Evolutionary conservation across 1,139 yeast species (phyloP).

Genomic region (Geotrichum siamense): DNA sequence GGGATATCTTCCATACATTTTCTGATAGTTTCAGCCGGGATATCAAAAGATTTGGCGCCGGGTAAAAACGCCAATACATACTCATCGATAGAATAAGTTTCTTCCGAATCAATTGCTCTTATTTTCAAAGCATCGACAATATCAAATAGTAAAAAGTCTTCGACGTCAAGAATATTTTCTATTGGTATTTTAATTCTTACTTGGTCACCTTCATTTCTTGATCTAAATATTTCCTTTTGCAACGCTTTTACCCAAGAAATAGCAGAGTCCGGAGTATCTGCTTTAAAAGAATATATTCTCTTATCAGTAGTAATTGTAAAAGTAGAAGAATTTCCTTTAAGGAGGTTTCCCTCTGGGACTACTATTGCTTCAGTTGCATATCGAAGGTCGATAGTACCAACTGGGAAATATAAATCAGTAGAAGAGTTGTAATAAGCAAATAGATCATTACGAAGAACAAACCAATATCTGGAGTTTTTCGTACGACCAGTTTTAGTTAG

Average conservation of each 20-base stretch:
- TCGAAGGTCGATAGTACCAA: slow-evolving; percentile 62
- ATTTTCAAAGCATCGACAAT: slow-evolving; percentile 43
- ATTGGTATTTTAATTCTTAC: slow-evolving; percentile 75
- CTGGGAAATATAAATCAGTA: slow-evolving; percentile 77
- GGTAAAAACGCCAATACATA: slow-evolving; percentile 60
- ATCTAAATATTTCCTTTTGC: slow-evolving; percentile 69
- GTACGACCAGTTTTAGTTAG: slow-evolving; percentile 32
- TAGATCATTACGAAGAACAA: slow-evolving; percentile 61
- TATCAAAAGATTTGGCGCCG: slow-evolving; percentile 9
- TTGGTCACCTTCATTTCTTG: slow-evolving; percentile 61
- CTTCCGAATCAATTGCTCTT: slow-evolving; percentile 46
- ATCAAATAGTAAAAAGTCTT: slow-evolving; percentile 46
- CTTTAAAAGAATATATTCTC: slow-evolving; percentile 56
- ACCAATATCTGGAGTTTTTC: slow-evolving; percentile 55
- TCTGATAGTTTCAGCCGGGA: slow-evolving; percentile 16
- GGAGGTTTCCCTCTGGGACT: slow-evolving; percentile 27
- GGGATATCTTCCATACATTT: slow-evolving; percentile 12
- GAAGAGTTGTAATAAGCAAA: slow-evolving; percentile 63
- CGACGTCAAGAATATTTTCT: slow-evolving; percentile 56
- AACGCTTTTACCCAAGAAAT: slow-evolving; percentile 71
- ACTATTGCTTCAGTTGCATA: slow-evolving; percentile 57
- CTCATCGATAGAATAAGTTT: slow-evolving; percentile 53
- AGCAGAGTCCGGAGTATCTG: slow-evolving; percentile 69
- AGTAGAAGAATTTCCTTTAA: slow-evolving; percentile 23
- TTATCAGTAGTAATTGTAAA: slow-evolving; percentile 44